These are phyloP conservation scores for Stachybotrys elegans DNA, from an alignment of 2,329 filamentous ascomycete species.

Conservation along the genomic window DNA sequence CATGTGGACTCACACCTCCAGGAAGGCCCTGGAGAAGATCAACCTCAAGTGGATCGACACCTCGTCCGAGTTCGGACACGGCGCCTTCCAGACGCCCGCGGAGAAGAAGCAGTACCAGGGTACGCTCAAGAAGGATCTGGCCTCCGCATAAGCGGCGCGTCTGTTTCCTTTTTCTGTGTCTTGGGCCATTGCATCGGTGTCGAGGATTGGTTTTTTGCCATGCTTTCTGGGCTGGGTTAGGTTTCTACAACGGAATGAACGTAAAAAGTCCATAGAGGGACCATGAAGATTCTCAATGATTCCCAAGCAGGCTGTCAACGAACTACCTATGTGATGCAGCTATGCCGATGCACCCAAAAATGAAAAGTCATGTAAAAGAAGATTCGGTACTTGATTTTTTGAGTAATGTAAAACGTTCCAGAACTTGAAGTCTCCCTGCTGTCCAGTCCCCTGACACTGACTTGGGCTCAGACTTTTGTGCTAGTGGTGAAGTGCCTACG, in stretches of 20 bases:
- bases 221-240: conserved; percentile 29
- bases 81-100: conserved; percentile 95
- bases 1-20: conserved; percentile 94
- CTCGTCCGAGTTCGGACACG: conserved; percentile 99
- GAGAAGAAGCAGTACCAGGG: conserved; percentile 98
- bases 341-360: too few species aligned
- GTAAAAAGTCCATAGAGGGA: conserved; percentile 29
- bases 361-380: too few species aligned
- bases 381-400: too few species aligned
- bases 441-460: too few species aligned
- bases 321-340: too few species aligned
- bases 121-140: conserved; percentile 97
- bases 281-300: conserved; percentile 27
- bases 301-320: too few species aligned
- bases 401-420: too few species aligned
- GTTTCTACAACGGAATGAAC: conserved; percentile 30
- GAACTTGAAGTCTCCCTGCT: too few species aligned
- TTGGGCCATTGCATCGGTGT: conserved; percentile 51
- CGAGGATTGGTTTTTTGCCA: conserved; percentile 38
- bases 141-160: conserved; percentile 35
- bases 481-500: too few species aligned
- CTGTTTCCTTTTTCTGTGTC: conserved; percentile 40
- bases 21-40: conserved; percentile 97
- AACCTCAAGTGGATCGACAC: conserved; percentile 99
- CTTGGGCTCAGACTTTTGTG: too few species aligned